Conservation (phyloP, 2,329 filamentous ascomycete genomes). For the Akanthomyces uredinophilus region DNA sequence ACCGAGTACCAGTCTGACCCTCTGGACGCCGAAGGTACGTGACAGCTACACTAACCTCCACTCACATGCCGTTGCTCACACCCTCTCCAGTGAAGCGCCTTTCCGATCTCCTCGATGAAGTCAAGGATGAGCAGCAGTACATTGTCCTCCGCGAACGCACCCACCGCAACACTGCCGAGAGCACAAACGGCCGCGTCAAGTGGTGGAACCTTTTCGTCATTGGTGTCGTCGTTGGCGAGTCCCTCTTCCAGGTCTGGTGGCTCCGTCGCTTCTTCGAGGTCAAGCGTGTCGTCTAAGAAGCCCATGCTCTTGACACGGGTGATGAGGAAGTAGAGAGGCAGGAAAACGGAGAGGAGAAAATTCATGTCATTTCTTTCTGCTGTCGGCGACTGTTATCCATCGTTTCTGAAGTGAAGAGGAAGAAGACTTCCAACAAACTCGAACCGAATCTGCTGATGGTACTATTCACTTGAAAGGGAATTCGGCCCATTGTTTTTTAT, state of each 20-base stretch:
- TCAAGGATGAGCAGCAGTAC: constrained; percentile 97
- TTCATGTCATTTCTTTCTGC: background rate
- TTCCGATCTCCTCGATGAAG: constrained; percentile 79
- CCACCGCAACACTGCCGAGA: constrained; percentile 97
- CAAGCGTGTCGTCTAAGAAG: constrained; percentile 56
- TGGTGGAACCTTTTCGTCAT: constrained; percentile 99
- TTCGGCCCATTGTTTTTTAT: background rate
- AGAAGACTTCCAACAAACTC: too few relatives aligned
- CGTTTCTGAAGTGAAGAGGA: background rate
- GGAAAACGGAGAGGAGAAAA: background rate
- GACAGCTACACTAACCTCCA: background rate
- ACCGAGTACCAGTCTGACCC: constrained; percentile 79
- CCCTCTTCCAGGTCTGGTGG: constrained; percentile 99
- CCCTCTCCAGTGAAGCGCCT: constrained; percentile 64
- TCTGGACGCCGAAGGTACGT: constrained; percentile 77
- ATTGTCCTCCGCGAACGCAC: constrained; percentile 93
- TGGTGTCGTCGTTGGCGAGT: constrained; percentile 80
- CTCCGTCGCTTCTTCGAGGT: constrained; percentile 96
- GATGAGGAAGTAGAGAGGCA: background rate
- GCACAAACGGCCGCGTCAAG: constrained; percentile 94
- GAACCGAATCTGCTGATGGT: too few relatives aligned
- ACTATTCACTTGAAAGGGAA: too few relatives aligned
- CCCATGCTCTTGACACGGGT: background rate
- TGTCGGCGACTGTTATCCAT: background rate
- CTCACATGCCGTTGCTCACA: background rate